Evolutionary conservation across 352 stramenopile species (phyloP), one percentile per base, ranked within the genome.

Genomic region (Phytophthora hibernalis): DNA sequence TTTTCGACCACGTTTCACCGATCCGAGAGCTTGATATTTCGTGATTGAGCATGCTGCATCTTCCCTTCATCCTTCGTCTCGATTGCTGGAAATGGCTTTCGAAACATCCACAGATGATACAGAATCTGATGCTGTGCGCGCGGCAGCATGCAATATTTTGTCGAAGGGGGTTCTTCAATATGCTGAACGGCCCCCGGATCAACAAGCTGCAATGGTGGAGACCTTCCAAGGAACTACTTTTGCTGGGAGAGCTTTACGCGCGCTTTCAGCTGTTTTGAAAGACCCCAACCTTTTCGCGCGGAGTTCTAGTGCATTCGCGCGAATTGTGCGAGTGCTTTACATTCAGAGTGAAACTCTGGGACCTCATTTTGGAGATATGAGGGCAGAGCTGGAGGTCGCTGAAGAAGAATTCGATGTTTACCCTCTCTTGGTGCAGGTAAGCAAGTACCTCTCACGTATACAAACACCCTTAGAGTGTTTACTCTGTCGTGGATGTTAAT

Each of bases 1-100:
- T 92, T 9, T 90, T 90, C 35, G 82, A 92, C 22, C 79, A 83
- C 22, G 61, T 67, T 15, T 82, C 83, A n/a, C 62, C 60, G 1
- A 59, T 89, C 5, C 78, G 83, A 22, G 69, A 76, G 10, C 64
- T 88, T 9, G 83, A 2, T 92, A 84, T 52, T 18, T 44, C 9
- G 48, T 77, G 8, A 49, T 83, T 16, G 53, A 61, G 24, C 30
- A 70, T 22, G 21, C 45, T 40, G 42, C 52, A 18, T 57, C 24
- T 4, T 30, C 24, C 3, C 48, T 53, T n/a, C 11, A 30, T 45
- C 52, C 60, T 9, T 62, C 68, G 13, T 55, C 42, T 48, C 57
- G 57, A 26, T 60, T 82, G 35, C 53, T 91, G 13, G 68, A 88
- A 45, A 76, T 90, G 47, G 73, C 77, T 10, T 55, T 82, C 9